Evolutionary conservation across 768 basidiomycete genomes (phyloP).

Genomic region (Pulveroboletus frians): DNA sequence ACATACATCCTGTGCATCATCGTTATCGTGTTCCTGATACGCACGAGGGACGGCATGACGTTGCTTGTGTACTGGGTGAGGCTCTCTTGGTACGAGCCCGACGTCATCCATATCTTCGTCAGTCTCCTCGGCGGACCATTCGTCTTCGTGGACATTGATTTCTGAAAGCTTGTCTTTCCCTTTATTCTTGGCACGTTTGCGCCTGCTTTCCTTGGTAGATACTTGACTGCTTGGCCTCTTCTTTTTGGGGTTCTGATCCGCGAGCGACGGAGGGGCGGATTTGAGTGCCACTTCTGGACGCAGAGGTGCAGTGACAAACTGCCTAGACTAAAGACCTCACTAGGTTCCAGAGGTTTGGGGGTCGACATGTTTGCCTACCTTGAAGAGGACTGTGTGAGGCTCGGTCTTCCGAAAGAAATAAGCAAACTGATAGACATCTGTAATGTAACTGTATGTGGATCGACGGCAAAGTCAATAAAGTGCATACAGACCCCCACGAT

Average conservation of each 20-base stretch:
- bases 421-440: constrained; percentile 86
- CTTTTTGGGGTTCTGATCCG: constrained; percentile 3
- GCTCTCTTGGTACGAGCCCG: constrained; percentile 9
- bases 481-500: constrained; percentile 62
- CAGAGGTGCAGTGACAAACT: constrained; percentile 34
- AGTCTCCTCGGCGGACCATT: constrained; percentile 16
- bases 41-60: constrained; percentile 24
- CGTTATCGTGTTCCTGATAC: constrained; percentile 26
- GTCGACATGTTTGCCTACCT: constrained; percentile 43
- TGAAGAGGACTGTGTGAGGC: constrained; percentile 74
- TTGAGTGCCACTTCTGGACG: constrained; percentile 17
- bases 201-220: constrained; percentile 7
- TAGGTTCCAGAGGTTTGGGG: not conserved
- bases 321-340: constrained; percentile 33
- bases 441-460: constrained; percentile 3
- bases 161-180: constrained; percentile 30
- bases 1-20: constrained; percentile 2
- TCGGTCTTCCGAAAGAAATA: constrained; percentile 85
- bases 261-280: constrained; percentile 5
- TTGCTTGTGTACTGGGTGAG: constrained; percentile 31
- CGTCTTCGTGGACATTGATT: constrained; percentile 25
- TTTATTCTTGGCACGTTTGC: constrained; percentile 39
- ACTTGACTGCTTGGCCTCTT: constrained; percentile 19
- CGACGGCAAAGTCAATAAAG: not conserved
- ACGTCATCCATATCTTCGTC: constrained; percentile 13